phyloP scores from a whole-genome alignment of 2,329 filamentous ascomycete species.

The Nemania diffusa region DNA sequence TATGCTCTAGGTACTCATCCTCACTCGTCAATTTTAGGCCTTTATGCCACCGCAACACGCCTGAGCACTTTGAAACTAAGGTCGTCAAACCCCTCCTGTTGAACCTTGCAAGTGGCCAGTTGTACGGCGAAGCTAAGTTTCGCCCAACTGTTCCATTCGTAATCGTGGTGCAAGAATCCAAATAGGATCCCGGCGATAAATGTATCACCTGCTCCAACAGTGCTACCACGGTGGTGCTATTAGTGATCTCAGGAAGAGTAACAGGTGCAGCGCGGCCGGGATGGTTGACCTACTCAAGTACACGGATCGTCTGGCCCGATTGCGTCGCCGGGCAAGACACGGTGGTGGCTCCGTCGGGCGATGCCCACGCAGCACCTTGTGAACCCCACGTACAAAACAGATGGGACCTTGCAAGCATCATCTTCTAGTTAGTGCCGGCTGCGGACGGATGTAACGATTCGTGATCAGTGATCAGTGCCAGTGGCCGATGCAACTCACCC shows the following conservation, averaged over 20 bases:
- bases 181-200: conserved; percentile 79
- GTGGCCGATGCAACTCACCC: conserved; percentile 47
- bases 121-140: conserved; percentile 71
- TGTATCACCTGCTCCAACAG: conserved; percentile 79
- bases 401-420: conserved; percentile 50
- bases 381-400: conserved; percentile 59
- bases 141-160: conserved; percentile 59
- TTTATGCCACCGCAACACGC: conserved; percentile 36
- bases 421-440: conserved; percentile 43
- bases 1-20: conserved; percentile 4
- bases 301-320: conserved; percentile 52
- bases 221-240: conserved; percentile 56
- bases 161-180: conserved; percentile 61
- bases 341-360: conserved; percentile 48
- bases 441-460: conserved; percentile 38
- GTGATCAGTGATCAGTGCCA: conserved; percentile 26
- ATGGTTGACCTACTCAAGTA: conserved; percentile 67
- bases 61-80: conserved; percentile 53
- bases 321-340: conserved; percentile 58
- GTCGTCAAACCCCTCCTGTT: conserved; percentile 71
- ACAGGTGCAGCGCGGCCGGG: conserved; percentile 20
- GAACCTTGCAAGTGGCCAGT: conserved; percentile 74
- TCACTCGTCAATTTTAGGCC: conserved; percentile 28
- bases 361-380: conserved; percentile 57
- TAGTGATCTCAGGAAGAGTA: conserved; percentile 26